Percentiles rank a stretch among this genome's conserved stretches.
Conservation (phyloP, 345 rosid genomes). For the Citrus sinensis region DVS_A1.0 CM039163.1:2675501-2676000, state of each 20-base stretch:
- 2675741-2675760: conserved; percentile 27
- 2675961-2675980: conserved; percentile 68
- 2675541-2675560: conserved; percentile 46
- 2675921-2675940: conserved; percentile 13
- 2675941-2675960: conserved; percentile 56
- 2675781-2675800: background rate
- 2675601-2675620: conserved; percentile 64
- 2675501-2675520: no score
- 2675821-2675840: conserved; percentile 43
- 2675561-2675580: conserved; percentile 51
- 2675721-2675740: conserved; percentile 51
- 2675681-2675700: conserved; percentile 46
- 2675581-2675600: conserved; percentile 70
- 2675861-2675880: conserved; percentile 24
- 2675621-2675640: conserved; percentile 52
- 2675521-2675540: conserved; percentile 53
- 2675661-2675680: conserved; percentile 42
- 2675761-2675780: conserved; percentile 21
- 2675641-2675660: conserved; percentile 46
- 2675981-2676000: conserved; percentile 47
- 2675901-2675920: no score
- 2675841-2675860: conserved; percentile 51
- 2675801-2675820: conserved; percentile 14
- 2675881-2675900: background rate
- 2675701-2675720: conserved; percentile 57